A percentile compares a stretch with the other conserved stretches of the same genome.
Evolutionary conservation across 2,329 filamentous ascomycete species (phyloP).

Genomic region (Cadophora gregata): DNA sequence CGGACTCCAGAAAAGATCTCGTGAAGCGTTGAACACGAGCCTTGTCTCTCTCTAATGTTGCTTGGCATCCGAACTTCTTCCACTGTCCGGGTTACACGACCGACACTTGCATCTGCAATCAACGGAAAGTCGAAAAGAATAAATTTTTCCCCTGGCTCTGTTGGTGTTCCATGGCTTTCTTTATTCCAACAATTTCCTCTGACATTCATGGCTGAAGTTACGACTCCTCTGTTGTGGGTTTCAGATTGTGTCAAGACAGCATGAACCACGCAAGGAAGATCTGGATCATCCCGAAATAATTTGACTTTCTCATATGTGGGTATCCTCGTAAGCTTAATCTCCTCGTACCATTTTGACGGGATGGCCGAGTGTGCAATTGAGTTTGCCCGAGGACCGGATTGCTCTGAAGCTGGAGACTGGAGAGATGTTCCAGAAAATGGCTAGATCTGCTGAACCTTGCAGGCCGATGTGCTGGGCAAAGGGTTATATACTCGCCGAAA

Average conservation of each 20-base stretch:
- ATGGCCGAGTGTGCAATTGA: background rate
- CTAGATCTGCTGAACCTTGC: background rate
- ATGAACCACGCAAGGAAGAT: constrained; percentile 7
- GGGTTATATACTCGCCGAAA: no score
- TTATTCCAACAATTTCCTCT: background rate
- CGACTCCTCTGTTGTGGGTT: background rate
- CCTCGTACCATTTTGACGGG: background rate
- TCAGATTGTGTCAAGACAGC: constrained; percentile 1
- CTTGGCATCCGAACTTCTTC: constrained; percentile 6
- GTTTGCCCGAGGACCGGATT: background rate
- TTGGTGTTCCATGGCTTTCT: background rate
- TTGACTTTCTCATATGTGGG: background rate
- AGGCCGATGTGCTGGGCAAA: no score
- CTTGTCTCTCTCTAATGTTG: background rate
- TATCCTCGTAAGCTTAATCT: background rate
- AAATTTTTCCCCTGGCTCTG: no score
- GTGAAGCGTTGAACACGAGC: background rate
- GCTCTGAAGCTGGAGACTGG: background rate
- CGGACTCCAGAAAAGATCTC: constrained; percentile 1
- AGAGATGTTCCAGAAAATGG: background rate
- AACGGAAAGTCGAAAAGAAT: background rate
- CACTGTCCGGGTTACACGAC: background rate
- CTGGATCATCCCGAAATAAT: background rate
- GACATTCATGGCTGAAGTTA: constrained; percentile 1
- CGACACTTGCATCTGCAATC: background rate